phyloP scores from a whole-genome alignment of 2,329 filamentous ascomycete genomes.

The Fusarium mangiferae region DNA sequence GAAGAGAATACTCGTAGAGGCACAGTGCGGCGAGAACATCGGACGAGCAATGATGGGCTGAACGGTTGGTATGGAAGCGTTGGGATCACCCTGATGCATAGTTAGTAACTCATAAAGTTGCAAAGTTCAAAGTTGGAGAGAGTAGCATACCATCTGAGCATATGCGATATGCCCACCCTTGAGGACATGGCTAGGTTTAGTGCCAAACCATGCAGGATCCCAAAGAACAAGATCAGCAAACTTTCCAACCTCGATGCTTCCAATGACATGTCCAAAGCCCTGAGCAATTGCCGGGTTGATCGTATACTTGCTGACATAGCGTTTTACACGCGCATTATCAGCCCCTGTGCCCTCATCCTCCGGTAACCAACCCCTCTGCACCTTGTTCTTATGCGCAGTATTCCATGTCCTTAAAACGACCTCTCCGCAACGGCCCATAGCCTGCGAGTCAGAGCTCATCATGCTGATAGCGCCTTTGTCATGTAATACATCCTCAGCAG shows the following conservation, averaged over 20 bases:
- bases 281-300: constrained; percentile 93
- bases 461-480: constrained; percentile 96
- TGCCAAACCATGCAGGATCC: constrained; percentile 86
- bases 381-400: constrained; percentile 96
- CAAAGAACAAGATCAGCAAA: constrained; percentile 90
- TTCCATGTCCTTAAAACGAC: constrained; percentile 95
- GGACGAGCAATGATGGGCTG: constrained; percentile 85
- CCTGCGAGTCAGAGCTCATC: constrained; percentile 96
- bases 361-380: constrained; percentile 78
- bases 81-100: constrained; percentile 73
- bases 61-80: constrained; percentile 87
- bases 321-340: constrained; percentile 91
- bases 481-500: constrained; percentile 94
- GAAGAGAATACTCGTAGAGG: constrained; percentile 80
- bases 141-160: constrained; percentile 77
- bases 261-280: constrained; percentile 87
- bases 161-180: constrained; percentile 90
- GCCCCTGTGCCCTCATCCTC: constrained; percentile 83
- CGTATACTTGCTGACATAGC: constrained; percentile 96
- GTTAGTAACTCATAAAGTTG: background rate
- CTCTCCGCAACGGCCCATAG: constrained; percentile 96
- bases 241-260: constrained; percentile 89
- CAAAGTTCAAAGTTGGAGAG: background rate
- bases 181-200: constrained; percentile 82
- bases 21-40: constrained; percentile 84